Evolutionary conservation across 176 grass and related monocot species (phyloP), one percentile per base, ranked within the genome.

Genomic region (Guadua angustifolia): DNA sequence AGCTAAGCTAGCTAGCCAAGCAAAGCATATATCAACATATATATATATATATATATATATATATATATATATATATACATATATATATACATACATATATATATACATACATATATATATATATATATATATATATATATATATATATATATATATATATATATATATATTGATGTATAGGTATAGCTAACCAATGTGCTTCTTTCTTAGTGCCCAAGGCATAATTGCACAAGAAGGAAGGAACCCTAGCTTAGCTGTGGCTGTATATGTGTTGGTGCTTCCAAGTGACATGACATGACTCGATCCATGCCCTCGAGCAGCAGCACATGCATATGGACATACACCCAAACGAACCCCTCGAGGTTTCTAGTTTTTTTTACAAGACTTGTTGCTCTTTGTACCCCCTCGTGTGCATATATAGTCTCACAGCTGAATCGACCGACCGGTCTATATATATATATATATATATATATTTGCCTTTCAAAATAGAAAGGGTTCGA

Each of bases 171-270:
- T 78, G 74, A 60, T 42, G 84, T 9, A 1, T 57, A 9, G 71
- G n/a, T 3, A 4, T 58, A 10, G 73, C 52, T 60, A 71, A 73
- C 81, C 87, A 79, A 79, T 83, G 24, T 29, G 50, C 75, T 74
- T 32, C 82, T 85, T 85, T 77, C 88, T 89, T 77, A 89, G 78
- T 86, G 86, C 64, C 35, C 83, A 85, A 89, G 83, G 88, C 82
- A 83, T 65, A 65, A 71, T 71, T 12, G 53, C 63, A 14, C 51
- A 46, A 69, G 16, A 29, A 60, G 46, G 46, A 6, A 62, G 44
- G 40, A 69, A 32, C 3, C 71, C 45, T 52, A 43, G 5, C 26
- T 18, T 65, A 47, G 32, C 21, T 55, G 33, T 43, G 25, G 26
- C 0, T 49, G 43, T 16, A 15, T 3, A 13, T 35, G 16, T 35